Conservation (phyloP, 352 stramenopile genomes). For the Phytophthora podocarpi region DNA sequence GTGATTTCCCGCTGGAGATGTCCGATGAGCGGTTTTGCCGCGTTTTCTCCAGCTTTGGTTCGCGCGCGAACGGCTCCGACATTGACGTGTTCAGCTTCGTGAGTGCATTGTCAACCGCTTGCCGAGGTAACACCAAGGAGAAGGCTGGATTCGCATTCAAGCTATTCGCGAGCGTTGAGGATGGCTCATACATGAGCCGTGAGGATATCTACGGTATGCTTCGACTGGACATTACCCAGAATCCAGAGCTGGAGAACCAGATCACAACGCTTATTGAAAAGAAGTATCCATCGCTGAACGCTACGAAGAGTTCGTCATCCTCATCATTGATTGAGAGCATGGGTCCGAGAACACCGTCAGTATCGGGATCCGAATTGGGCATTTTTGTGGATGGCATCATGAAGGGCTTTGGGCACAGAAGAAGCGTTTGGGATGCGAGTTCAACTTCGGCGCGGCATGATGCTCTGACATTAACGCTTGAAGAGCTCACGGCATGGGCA, state of each 20-base stretch:
- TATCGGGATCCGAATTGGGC: constrained; percentile 80
- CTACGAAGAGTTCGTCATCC: constrained; percentile 54
- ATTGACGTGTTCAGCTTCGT: constrained; percentile 91
- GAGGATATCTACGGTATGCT: constrained; percentile 88
- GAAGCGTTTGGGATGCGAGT: constrained; percentile 36
- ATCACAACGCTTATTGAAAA: constrained; percentile 74
- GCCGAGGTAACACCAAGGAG: constrained; percentile 68
- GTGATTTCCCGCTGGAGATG: constrained; percentile 87
- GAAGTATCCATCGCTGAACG: constrained; percentile 46
- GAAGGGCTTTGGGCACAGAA: constrained; percentile 53
- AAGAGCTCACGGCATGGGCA: constrained; percentile 76
- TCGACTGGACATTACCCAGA: constrained; percentile 80
- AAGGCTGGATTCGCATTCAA: constrained; percentile 85
- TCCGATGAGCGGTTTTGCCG: constrained; percentile 77
- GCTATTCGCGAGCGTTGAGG: constrained; percentile 66
- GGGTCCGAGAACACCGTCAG: constrained; percentile 64
- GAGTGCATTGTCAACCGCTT: constrained; percentile 77
- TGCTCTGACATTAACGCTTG: constrained; percentile 52
- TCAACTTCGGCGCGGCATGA: constrained; percentile 36
- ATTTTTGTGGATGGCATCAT: constrained; percentile 83
- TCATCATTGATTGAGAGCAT: constrained; percentile 59
- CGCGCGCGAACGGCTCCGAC: constrained; percentile 74
- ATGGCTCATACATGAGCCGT: constrained; percentile 64
- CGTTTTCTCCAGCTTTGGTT: constrained; percentile 83
- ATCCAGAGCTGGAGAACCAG: constrained; percentile 65